Evolutionary conservation across 495 filamentous ascomycete species (phyloP).

Genomic region (Sporormia fimetaria): DNA sequence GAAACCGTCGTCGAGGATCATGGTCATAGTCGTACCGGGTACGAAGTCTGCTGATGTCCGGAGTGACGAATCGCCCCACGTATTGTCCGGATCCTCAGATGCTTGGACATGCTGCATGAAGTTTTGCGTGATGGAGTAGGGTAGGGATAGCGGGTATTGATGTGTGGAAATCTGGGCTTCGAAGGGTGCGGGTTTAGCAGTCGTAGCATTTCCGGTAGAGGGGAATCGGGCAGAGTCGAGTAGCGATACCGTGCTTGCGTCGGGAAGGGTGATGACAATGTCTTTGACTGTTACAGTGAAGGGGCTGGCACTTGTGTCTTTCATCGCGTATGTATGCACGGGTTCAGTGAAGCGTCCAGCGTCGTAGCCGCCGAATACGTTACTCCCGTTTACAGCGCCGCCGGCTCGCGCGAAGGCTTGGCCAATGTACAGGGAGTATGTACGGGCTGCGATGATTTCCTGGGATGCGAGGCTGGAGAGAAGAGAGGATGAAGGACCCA

Average conservation of each 20-base stretch:
- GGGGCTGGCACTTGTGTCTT: conserved; percentile 9
- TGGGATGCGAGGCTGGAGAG: conserved; percentile 18
- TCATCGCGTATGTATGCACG: conserved; percentile 23
- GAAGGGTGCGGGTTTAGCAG: conserved; percentile 16
- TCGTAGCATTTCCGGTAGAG: conserved; percentile 8
- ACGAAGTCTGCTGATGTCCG: conserved; percentile 21
- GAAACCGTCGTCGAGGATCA: conserved; percentile 28
- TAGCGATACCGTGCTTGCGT: conserved; percentile 23
- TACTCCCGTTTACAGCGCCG: conserved; percentile 26
- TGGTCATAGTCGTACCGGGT: too few relatives aligned
- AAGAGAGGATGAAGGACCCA: conserved; percentile 26
- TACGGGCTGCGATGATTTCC: conserved; percentile 26
- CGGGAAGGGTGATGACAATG: conserved; percentile 22
- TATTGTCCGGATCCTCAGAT: conserved; percentile 13
- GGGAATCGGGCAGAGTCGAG: conserved; percentile 25
- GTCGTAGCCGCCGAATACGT: conserved; percentile 29
- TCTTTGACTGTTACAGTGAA: conserved; percentile 27
- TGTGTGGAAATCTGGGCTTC: conserved; percentile 28
- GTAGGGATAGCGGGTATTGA: conserved; percentile 28
- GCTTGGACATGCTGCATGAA: conserved; percentile 24
- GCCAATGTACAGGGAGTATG: conserved; percentile 29
- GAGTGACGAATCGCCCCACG: conserved; percentile 26
- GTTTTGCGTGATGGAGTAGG: conserved; percentile 29
- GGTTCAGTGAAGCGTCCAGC: conserved; percentile 25
- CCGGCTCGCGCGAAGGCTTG: conserved; percentile 23